Evolutionary conservation across 2,329 filamentous ascomycete genomes (phyloP).

Genomic region (Trichoderma koningii): DNA sequence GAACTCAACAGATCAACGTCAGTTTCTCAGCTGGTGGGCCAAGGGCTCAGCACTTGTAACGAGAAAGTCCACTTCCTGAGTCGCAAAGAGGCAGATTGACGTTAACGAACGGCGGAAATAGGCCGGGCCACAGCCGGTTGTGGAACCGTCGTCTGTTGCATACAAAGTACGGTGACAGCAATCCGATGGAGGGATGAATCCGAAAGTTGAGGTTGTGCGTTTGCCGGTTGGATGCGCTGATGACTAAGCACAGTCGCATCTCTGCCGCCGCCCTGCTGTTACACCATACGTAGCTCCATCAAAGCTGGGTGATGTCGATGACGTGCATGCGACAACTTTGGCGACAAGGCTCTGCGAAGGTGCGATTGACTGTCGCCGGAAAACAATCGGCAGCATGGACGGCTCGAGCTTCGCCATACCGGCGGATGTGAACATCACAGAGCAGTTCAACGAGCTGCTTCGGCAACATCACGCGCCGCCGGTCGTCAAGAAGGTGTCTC

Average conservation of each 20-base stretch:
- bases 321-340: constrained; percentile 8
- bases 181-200: background rate
- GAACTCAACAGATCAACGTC: background rate
- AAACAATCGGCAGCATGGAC: background rate
- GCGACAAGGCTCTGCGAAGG: background rate
- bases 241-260: constrained; percentile 10
- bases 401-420: constrained; percentile 3
- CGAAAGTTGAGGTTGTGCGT: background rate
- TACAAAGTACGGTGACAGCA: no score
- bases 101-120: constrained; percentile 13
- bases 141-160: background rate
- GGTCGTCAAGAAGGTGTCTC: constrained; percentile 47
- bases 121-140: background rate
- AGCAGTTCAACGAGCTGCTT: constrained; percentile 68
- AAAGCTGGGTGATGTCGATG: background rate
- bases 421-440: constrained; percentile 63
- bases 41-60: constrained; percentile 5
- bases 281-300: constrained; percentile 27
- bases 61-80: background rate
- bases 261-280: background rate
- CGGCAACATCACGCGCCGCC: constrained; percentile 58
- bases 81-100: background rate
- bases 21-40: background rate
- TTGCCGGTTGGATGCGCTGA: background rate
- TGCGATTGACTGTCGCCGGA: background rate